Conservation (phyloP, 2,329 filamentous ascomycete species). For the Clarireedia monteithiana region DNA sequence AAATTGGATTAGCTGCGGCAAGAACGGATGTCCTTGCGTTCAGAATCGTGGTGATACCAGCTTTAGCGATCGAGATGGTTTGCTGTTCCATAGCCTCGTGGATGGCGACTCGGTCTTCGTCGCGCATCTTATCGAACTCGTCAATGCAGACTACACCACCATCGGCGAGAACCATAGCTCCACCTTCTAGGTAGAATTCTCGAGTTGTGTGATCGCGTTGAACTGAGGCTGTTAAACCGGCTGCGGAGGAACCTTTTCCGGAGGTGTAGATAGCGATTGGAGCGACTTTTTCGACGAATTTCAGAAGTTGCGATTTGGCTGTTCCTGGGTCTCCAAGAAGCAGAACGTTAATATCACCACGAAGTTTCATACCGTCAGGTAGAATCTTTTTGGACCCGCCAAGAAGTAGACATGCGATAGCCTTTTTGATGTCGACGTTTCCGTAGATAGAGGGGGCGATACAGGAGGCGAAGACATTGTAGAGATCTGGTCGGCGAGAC, state of each 20-base stretch:
- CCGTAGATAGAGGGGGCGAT: conserved; percentile 98
- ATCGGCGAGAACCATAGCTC: conserved; percentile 96
- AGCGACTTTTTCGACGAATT: conserved; percentile 94
- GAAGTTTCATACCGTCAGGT: conserved; percentile 92
- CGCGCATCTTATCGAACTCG: conserved; percentile 99
- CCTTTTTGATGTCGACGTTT: conserved; percentile 93
- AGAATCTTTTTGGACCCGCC: conserved; percentile 97
- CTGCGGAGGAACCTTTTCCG: conserved; percentile 93
- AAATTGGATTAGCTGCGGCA: conserved; percentile 94
- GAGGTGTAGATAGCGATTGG: conserved; percentile 98
- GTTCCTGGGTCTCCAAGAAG: conserved; percentile 96
- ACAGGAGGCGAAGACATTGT: conserved; percentile 80
- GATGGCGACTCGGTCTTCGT: conserved; percentile 73
- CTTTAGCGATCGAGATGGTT: conserved; percentile 97
- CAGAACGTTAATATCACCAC: conserved; percentile 96
- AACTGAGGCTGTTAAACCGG: conserved; percentile 93
- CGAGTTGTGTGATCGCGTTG: conserved; percentile 86
- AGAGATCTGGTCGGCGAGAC: conserved; percentile 86
- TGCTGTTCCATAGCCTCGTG: conserved; percentile 77
- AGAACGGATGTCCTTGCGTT: conserved; percentile 93
- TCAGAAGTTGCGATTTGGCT: conserved; percentile 92
- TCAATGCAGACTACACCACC: conserved; percentile 97
- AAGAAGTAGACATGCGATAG: conserved; percentile 86
- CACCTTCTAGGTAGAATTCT: conserved; percentile 96
- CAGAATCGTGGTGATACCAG: conserved; percentile 94